Percentiles rank a stretch among this genome's conserved stretches.
These are phyloP conservation scores for Botrytis aclada DNA, from an alignment of 2,329 filamentous ascomycete genomes.

Conservation along the genomic window DNA sequence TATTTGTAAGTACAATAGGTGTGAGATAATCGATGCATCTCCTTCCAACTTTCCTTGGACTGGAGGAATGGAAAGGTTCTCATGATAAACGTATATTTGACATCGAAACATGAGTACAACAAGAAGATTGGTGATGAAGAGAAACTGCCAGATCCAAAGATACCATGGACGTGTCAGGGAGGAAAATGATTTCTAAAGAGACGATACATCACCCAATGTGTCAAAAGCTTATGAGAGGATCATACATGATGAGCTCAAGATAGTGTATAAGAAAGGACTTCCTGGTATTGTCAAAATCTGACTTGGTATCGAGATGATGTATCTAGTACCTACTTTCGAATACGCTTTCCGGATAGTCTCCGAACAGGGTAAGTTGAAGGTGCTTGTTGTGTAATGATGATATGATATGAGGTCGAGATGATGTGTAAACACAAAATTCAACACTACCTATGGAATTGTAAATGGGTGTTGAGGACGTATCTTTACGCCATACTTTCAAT, in stretches of 20 bases:
- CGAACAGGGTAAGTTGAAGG: background rate
- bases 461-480: background rate
- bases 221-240: background rate
- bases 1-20: background rate
- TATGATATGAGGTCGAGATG: background rate
- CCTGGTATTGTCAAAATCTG: background rate
- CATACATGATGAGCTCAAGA: background rate
- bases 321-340: background rate
- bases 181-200: background rate
- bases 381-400: background rate
- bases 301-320: background rate
- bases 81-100: no score
- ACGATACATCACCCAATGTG: background rate
- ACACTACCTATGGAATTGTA: background rate
- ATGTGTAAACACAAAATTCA: background rate
- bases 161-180: background rate
- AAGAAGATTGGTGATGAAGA: background rate
- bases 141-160: background rate
- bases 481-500: background rate
- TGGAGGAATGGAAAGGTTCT: background rate
- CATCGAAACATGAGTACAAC: background rate
- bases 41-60: background rate
- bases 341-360: background rate
- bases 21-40: background rate
- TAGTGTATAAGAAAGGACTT: background rate